Conservation (phyloP, 2,329 filamentous ascomycete species). For the Xylariaceae sp. region DNA sequence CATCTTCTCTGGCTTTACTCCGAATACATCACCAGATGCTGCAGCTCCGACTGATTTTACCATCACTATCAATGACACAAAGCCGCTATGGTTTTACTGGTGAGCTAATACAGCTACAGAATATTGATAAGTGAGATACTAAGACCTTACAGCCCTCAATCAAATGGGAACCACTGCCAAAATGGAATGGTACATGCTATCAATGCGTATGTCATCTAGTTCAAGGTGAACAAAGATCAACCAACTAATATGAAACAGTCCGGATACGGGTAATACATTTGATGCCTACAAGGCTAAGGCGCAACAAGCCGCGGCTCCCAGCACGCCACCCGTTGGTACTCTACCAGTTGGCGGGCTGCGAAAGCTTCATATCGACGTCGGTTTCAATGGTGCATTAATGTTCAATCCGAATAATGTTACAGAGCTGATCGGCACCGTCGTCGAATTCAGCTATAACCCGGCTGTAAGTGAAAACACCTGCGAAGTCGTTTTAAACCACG, state of each 20-base stretch:
- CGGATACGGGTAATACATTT: conserved; percentile 43
- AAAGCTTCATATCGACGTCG: conserved; percentile 43
- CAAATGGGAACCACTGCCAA: conserved; percentile 52
- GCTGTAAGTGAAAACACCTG: conserved; percentile 23
- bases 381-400: conserved; percentile 38
- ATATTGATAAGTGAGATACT: conserved; percentile 4
- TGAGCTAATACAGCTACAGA: conserved; percentile 13
- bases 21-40: conserved; percentile 39
- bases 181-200: conserved; percentile 48
- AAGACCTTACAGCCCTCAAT: conserved; percentile 42
- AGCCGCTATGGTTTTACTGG: conserved; percentile 57
- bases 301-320: conserved; percentile 32
- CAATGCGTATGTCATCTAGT: conserved; percentile 42
- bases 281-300: conserved; percentile 43
- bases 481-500: not conserved
- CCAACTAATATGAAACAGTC: conserved; percentile 28
- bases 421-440: conserved; percentile 41
- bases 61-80: conserved; percentile 51
- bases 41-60: conserved; percentile 48
- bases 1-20: conserved; percentile 52
- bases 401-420: conserved; percentile 45
- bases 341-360: conserved; percentile 43
- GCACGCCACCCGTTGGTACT: conserved; percentile 38
- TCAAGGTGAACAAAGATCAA: not conserved
- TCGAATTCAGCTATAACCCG: conserved; percentile 46